These are phyloP conservation scores for Teratosphaeria gauchensis DNA, from an alignment of 2,329 filamentous ascomycete genomes.

Conservation along the genomic window DNA sequence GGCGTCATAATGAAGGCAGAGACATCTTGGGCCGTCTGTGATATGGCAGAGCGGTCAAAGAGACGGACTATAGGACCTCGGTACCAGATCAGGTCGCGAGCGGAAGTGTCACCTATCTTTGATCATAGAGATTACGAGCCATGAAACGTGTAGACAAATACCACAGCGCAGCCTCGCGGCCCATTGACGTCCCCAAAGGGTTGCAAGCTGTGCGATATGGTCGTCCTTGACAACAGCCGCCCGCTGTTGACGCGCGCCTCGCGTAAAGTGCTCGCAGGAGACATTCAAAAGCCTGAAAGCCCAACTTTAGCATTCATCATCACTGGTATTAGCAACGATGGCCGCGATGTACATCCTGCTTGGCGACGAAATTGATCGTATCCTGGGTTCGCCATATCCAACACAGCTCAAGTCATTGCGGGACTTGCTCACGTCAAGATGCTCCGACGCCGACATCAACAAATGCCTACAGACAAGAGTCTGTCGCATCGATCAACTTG, in stretches of 20 bases:
- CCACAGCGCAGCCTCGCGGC: too few relatives aligned
- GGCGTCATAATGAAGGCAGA: too few relatives aligned
- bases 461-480: slow-evolving; percentile 40
- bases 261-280: background rate
- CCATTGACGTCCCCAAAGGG: background rate
- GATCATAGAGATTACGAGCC: too few relatives aligned
- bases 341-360: slow-evolving; percentile 5
- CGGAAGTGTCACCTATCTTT: too few relatives aligned
- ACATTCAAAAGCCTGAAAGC: background rate
- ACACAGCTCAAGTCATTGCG: slow-evolving; percentile 25
- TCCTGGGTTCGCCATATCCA: slow-evolving; percentile 26
- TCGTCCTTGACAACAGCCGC: background rate
- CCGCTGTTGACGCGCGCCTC: background rate
- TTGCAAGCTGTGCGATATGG: background rate
- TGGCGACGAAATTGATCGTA: slow-evolving; percentile 17
- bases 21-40: too few relatives aligned
- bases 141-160: too few relatives aligned
- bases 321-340: background rate
- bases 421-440: slow-evolving; percentile 22
- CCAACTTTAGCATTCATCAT: background rate
- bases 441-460: slow-evolving; percentile 28
- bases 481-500: slow-evolving; percentile 40
- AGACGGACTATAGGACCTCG: too few relatives aligned
- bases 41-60: too few relatives aligned
- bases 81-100: too few relatives aligned